Evolutionary conservation across 208 protist genomes (phyloP).

Genomic region (Leishmania lainsoni): DNA sequence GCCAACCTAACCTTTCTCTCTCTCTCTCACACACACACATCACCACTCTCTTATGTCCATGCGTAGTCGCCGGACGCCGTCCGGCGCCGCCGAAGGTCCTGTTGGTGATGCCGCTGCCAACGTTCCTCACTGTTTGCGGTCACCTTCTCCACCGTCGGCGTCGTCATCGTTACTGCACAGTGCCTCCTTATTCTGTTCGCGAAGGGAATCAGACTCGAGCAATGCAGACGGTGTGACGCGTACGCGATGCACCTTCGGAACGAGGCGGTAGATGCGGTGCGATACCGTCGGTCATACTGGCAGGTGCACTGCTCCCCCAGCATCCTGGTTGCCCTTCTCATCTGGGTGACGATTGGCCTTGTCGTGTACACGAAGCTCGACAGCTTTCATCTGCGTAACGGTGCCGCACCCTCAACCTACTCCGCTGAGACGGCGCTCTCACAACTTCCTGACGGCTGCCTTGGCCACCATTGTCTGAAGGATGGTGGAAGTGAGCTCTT

Average conservation of each 20-base stretch:
- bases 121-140: not conserved
- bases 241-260: constrained; percentile 10
- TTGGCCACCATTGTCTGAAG: constrained; percentile 12
- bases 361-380: constrained; percentile 14
- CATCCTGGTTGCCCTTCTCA: constrained; percentile 19
- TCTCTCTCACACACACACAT: not conserved
- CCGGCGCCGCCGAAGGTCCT: not conserved
- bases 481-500: constrained; percentile 39
- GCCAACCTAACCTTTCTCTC: not conserved
- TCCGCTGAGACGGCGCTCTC: not conserved
- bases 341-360: constrained; percentile 21
- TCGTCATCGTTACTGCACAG: not conserved
- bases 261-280: constrained; percentile 6
- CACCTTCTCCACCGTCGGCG: not conserved
- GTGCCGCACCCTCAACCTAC: not conserved
- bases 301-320: constrained; percentile 20
- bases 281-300: constrained; percentile 2
- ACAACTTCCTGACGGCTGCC: constrained; percentile 25
- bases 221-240: constrained; percentile 14
- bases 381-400: not conserved
- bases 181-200: not conserved
- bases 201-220: not conserved
- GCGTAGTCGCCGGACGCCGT: not conserved
- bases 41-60: not conserved
- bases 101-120: not conserved